A percentile compares a stretch with the other conserved stretches of the same genome.
Conservation (phyloP, 169 alveolate species). For the Plasmodium falciparum region DNA sequence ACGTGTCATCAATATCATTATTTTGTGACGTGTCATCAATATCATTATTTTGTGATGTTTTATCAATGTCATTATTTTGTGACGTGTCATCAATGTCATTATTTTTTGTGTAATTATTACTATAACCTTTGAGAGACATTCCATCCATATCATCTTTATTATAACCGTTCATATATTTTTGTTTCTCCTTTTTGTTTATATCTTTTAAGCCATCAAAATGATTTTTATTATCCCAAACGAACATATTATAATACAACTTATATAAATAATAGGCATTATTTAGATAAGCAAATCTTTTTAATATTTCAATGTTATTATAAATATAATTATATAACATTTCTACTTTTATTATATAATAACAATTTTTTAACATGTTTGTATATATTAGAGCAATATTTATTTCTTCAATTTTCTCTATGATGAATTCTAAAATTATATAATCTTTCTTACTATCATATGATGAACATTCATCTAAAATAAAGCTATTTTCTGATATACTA, state of each 20-base stretch:
- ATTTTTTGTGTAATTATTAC: neutral
- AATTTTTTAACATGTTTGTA: constrained; percentile 50
- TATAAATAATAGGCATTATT: constrained; percentile 61
- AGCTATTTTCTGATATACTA: constrained; percentile 23
- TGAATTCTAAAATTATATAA: constrained; percentile 49
- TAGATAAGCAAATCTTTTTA: constrained; percentile 44
- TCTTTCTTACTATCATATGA: constrained; percentile 19
- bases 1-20: no score
- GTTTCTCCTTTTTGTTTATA: neutral
- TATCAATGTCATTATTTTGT: neutral
- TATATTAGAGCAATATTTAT: constrained; percentile 49
- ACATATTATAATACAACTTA: constrained; percentile 57
- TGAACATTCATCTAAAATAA: constrained; percentile 43
- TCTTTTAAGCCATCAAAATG: neutral
- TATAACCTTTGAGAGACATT: neutral
- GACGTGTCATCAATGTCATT: neutral
- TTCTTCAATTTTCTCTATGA: constrained; percentile 36
- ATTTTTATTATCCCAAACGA: constrained; percentile 44
- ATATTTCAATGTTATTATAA: constrained; percentile 27
- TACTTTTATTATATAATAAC: constrained; percentile 68
- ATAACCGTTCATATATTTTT: neutral
- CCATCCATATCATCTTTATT: no score
- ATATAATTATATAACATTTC: constrained; percentile 72
- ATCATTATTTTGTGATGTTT: neutral
- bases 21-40: neutral